Percentiles rank a stretch among this genome's conserved stretches.
These are phyloP conservation scores for Flueggea neowawraea DNA, from an alignment of 441 rosid species.

Conservation along the genomic window DNA sequence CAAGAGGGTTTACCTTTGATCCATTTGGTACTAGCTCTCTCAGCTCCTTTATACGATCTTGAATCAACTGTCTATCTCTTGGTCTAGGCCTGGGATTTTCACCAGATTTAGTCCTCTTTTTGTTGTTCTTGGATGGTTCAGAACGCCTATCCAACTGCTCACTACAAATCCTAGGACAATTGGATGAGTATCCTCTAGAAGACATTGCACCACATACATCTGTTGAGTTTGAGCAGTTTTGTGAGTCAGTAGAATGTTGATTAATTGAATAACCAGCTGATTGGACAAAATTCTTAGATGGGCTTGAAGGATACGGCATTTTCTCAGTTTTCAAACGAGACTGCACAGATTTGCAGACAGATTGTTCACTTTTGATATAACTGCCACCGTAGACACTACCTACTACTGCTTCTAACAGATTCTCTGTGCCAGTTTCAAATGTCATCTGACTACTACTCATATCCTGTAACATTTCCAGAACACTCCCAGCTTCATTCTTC, in stretches of 20 bases:
- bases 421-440: constrained; percentile 57
- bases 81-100: constrained; percentile 93
- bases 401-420: constrained; percentile 90
- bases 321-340: constrained; percentile 51
- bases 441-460: constrained; percentile 58
- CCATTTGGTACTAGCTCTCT: constrained; percentile 95
- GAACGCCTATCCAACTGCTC: constrained; percentile 59
- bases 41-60: constrained; percentile 96
- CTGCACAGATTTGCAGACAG: constrained; percentile 50
- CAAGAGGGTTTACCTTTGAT: constrained; percentile 69
- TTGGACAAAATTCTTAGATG: constrained; percentile 29
- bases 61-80: constrained; percentile 94
- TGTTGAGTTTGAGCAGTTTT: constrained; percentile 46
- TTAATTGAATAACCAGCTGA: constrained; percentile 49
- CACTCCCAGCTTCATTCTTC: constrained; percentile 42
- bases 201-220: constrained; percentile 63
- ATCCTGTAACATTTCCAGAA: constrained; percentile 42
- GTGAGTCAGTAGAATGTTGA: constrained; percentile 38
- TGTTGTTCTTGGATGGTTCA: constrained; percentile 62
- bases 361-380: constrained; percentile 48
- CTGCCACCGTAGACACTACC: constrained; percentile 60
- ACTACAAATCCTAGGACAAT: constrained; percentile 61
- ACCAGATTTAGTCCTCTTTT: constrained; percentile 78
- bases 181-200: constrained; percentile 70
- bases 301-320: constrained; percentile 46